Base-by-base conservation (phyloP, 768 basidiomycete genomes). In the Tremella yokohamensis region DNA sequence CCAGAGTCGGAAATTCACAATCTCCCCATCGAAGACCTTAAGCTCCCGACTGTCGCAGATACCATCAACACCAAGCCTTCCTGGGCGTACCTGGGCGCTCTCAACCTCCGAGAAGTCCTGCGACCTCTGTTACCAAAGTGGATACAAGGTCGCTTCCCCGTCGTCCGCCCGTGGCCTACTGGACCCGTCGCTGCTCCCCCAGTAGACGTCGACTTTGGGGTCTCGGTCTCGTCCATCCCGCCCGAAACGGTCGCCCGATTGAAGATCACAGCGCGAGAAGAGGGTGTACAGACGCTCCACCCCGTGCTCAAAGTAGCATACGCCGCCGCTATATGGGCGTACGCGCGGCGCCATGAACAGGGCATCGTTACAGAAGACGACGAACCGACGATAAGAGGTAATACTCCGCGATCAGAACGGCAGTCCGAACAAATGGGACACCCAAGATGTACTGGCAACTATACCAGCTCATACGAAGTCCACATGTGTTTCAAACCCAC, bases 211-310 rank as follows among this genome's bases (percentile, higher is more conserved):
- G 20, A 20, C 16, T 49, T 49, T 15, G 48, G 26, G 9, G 15
- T 49, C 20, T 49, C 48, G 6, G 15, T 49, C 15, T 19, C 22
- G 20, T 15, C 48, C 48, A 49, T 49, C 48, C 15, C 48, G 15
- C 20, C 48, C 48, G 48, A 49, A 15, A 20, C 56, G 0, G 40
- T 67, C 18, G 37, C 18, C 2, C 11, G 34, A 1, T 11, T 67
- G 2, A 66, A 63, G 26, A 34, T 19, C 15, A 22, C 34, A 7
- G 48, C 54, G 1, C 54, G 56, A 22, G 22, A 38, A n/a, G 18
- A 58, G 9, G 56, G 56, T 12, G 54, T 66, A 16, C 52, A 51
- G 13, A 63, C 62, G 0, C 48, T 67, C 15, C 66, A 67, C 40
- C 49, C 56, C 7, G 22, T 61, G 0, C 38, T 67, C 19, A 49